Evolutionary conservation across 352 stramenopile genomes (phyloP), one percentile per base, ranked within the genome.

Genomic region (Paralagenidium karlingii): DNA sequence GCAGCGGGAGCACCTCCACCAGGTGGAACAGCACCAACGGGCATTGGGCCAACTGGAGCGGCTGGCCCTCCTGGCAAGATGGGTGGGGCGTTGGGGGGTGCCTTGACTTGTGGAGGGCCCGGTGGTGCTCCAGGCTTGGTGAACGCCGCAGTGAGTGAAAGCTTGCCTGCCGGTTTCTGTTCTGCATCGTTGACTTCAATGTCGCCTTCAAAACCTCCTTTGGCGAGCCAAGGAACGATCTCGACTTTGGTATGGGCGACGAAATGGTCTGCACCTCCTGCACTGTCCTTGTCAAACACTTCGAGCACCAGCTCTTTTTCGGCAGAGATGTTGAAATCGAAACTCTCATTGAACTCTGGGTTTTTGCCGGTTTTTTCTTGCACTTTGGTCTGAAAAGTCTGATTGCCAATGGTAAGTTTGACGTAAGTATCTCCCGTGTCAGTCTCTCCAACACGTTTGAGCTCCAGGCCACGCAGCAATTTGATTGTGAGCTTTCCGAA

Each of bases 281-380:
- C n/a, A 15, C 64, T 64, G 43, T 96, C 87, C 53, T 96, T 92
- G 58, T 97, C 85, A 28, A 88, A 78, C 24, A 97, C 57, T 42
- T 96, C 82, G 13, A 98, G 53, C 30, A 94, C 68, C 20, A 97
- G 45, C 25, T 97, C 84, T 58, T 96, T 96, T 54, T 98, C 86
- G 25, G 83, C 96, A 12, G 75, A 90, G 31, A 98, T 96, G 42
- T 90, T 91, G 53, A 97, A 98, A 34, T 94, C 82, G 58, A 96
- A 96, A 36, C 63, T 79, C 52, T 96, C 82, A 28, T 96, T 95
- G 71, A 91, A 97, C 47, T 96, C 76, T 10, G 89, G 89, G 20
- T 91, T 94, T 54, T 95, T 96, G 28, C 90, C 84, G 26, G 86
- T 84, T 49, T 94, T 89, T 48, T 81, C 69, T 36, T 96, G 80